Base-by-base conservation (phyloP, 768 basidiomycete species). In the Boletus rubroflammeus region DNA sequence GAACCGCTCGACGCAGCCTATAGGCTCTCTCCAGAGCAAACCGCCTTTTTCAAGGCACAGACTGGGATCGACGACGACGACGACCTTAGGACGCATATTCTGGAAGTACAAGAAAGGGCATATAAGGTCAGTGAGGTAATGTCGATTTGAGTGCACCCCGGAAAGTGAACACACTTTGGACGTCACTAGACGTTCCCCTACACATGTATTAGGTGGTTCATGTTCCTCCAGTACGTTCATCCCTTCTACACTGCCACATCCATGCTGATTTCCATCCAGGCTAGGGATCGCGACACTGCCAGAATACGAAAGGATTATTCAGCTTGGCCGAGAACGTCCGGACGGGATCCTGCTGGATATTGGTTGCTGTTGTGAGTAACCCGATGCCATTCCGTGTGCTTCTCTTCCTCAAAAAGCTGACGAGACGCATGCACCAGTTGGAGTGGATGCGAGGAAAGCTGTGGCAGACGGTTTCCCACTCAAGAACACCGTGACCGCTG, bases 271-370 rank as follows among this genome's bases (percentile, higher is more conserved):
- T 39, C 0, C 4, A 7, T 34, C 36, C 32, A 67, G 65, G 31
- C 38, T 42, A 5, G 50, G 62, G 9, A 59, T 66, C 2, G 21
- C 54, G 19, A 35, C 42, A 5, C 50, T 39, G 8, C 62, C 59
- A 5, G 50, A 52, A 15, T 75, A 70, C 43, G 19, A 60, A 10
- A 35, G 36, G 3, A 57, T 76, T 8, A 64, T 78, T 8, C 63
- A 65, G 38, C 64, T 79, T 11, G 76, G 72, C 7, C 65, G 56
- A 46, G 71, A 73, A 25, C 72, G 72, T 28, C 36, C 59, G 5
- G 67, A 67, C 2, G 73, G 72, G 0, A 66, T 80, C 11, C 66
- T 78, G 23, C 65, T 80, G 8, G 79, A 81, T 40, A 63, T 79
- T 9, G 79, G 75, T 6, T 78, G 77, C 55, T 77, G 76, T 56